Conservation (phyloP, 2,329 filamentous ascomycete genomes). For the Fusarium clavum region DNA sequence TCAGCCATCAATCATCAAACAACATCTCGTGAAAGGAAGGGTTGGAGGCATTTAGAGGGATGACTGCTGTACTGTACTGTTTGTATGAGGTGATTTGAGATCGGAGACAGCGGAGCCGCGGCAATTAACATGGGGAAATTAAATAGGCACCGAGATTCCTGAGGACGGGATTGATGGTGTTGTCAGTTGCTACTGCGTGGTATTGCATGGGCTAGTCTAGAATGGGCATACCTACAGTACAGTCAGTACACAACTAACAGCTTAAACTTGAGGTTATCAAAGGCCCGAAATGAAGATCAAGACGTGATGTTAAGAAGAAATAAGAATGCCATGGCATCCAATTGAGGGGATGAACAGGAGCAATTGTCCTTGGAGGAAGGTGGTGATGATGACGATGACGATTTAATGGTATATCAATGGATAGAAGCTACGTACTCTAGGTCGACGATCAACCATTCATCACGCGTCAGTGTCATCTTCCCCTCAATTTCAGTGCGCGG, state of each 20-base stretch:
- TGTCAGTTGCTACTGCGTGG: constrained; percentile 11
- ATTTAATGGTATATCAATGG: constrained; percentile 2
- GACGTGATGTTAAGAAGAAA: constrained; percentile 1
- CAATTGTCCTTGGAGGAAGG: constrained; percentile 1
- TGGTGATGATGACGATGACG: constrained; percentile 11
- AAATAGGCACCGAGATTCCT: constrained; percentile 31
- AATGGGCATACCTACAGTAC: constrained; percentile 1
- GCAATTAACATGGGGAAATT: constrained; percentile 23
- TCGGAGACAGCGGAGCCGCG: constrained; percentile 21
- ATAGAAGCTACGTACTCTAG: not conserved
- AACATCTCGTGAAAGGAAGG: not conserved
- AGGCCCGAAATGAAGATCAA: constrained; percentile 21
- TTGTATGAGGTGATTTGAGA: constrained; percentile 5
- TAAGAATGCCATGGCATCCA: not conserved
- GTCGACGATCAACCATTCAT: constrained; percentile 22
- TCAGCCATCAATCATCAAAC: not conserved
- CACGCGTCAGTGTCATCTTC: constrained; percentile 27
- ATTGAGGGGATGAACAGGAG: constrained; percentile 1
- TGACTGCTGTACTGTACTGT: not conserved
- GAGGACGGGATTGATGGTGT: not conserved
- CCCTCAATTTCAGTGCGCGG: constrained; percentile 27
- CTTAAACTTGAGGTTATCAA: constrained; percentile 5
- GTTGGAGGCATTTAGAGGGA: not conserved
- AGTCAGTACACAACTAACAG: not conserved
- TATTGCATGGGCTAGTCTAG: constrained; percentile 1